phyloP scores from a whole-genome alignment of 768 basidiomycete genomes.

The Boletus coccyginus region DNA sequence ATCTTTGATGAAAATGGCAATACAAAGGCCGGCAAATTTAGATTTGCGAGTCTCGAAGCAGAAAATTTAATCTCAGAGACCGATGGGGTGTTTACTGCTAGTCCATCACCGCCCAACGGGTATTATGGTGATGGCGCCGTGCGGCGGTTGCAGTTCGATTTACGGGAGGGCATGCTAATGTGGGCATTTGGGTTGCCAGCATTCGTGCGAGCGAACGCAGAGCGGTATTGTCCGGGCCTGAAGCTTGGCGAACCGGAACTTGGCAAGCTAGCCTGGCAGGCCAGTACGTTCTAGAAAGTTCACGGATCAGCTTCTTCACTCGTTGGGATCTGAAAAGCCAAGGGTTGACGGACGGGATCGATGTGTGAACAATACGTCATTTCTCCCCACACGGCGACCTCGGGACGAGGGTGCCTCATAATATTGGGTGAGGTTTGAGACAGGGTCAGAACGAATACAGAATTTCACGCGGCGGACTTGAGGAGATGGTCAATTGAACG shows the following conservation, averaged over 20 bases:
- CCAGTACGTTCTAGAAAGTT: constrained; percentile 9
- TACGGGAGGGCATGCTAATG: constrained; percentile 17
- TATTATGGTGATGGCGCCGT: constrained; percentile 13
- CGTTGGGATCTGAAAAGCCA: constrained; percentile 4
- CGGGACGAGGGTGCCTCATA: constrained; percentile 2
- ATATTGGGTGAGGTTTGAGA: constrained; percentile 3
- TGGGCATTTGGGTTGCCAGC: constrained; percentile 15
- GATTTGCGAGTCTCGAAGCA: constrained; percentile 15
- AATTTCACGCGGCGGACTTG: constrained; percentile 21
- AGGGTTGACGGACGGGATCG: constrained; percentile 9
- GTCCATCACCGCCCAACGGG: constrained; percentile 5
- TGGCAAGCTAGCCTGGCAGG: background rate
- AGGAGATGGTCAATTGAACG: constrained; percentile 12
- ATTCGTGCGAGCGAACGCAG: constrained; percentile 15
- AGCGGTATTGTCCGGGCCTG: constrained; percentile 13
- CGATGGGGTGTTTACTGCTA: background rate
- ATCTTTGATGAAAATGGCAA: constrained; percentile 15
- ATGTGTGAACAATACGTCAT: constrained; percentile 20
- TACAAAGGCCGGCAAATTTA: constrained; percentile 13
- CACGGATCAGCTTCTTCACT: constrained; percentile 10
- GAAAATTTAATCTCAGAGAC: constrained; percentile 18
- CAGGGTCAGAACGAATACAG: constrained; percentile 13
- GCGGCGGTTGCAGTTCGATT: constrained; percentile 11
- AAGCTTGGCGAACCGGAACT: constrained; percentile 11
- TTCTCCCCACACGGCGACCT: constrained; percentile 21